Evolutionary conservation across 257 asterid genomes (phyloP).

Genomic region (Ophiorrhiza pumila): DNA sequence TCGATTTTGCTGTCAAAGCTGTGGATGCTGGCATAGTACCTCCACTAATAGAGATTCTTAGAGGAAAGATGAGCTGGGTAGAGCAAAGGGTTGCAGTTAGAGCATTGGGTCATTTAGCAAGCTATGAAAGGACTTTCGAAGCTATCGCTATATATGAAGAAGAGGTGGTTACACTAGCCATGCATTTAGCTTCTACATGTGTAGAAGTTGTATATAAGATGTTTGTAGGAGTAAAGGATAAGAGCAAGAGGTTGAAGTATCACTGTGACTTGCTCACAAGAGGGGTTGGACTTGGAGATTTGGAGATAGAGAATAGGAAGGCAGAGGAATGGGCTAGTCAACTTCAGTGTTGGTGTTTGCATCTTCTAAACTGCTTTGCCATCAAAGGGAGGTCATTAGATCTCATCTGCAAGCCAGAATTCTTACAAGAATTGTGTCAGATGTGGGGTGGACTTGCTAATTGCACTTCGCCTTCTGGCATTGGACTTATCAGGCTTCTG

Average conservation of each 20-base stretch:
- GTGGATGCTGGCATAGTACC: conserved; percentile 53
- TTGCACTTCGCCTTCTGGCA: conserved; percentile 61
- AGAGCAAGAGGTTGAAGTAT: conserved; percentile 38
- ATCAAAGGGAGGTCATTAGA: conserved; percentile 48
- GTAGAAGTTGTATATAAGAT: conserved; percentile 43
- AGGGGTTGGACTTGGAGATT: conserved; percentile 57
- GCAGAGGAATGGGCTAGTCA: conserved; percentile 95
- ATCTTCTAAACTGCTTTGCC: conserved; percentile 75
- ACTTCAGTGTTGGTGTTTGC: conserved; percentile 77
- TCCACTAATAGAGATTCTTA: conserved; percentile 61
- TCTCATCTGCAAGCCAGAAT: conserved; percentile 49
- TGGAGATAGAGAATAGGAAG: conserved; percentile 57
- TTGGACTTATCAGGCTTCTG: conserved; percentile 59
- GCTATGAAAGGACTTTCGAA: conserved; percentile 54
- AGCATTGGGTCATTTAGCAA: conserved; percentile 82
- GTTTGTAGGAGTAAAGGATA: conserved; percentile 50
- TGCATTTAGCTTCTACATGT: conserved; percentile 55
- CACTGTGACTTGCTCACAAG: conserved; percentile 57
- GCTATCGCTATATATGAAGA: conserved; percentile 40
- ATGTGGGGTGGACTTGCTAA: conserved; percentile 80
- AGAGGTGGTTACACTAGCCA: conserved; percentile 49
- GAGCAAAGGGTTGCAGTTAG: conserved; percentile 85
- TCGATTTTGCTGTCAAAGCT: conserved; percentile 43
- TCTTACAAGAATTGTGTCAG: conserved; percentile 45
- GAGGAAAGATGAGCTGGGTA: conserved; percentile 82